Percentiles rank a stretch among this genome's conserved stretches.
Evolutionary conservation across 371 early-diverging fungal genomes (phyloP).

Genomic region (Lichtheimia ramosa): DNA sequence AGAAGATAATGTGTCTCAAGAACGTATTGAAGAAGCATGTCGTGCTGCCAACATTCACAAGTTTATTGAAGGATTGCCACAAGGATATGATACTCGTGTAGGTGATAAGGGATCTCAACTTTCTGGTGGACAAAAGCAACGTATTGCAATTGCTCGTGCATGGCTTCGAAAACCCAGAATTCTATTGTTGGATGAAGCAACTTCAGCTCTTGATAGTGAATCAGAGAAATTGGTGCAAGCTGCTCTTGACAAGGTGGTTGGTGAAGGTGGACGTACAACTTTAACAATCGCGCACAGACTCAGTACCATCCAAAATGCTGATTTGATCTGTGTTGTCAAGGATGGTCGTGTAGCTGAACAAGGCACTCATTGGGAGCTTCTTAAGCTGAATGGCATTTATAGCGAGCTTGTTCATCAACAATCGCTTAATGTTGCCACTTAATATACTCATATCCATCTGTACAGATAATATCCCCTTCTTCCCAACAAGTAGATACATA

Average conservation of each 20-base stretch:
- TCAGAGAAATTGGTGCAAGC: conserved; percentile 87
- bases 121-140: conserved; percentile 29
- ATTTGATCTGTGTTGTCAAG: conserved; percentile 75
- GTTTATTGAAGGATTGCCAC: conserved; percentile 63
- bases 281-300: conserved; percentile 72
- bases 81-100: conserved; percentile 77
- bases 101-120: conserved; percentile 70
- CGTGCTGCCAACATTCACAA: conserved; percentile 76
- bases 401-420: conserved; percentile 41
- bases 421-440: conserved; percentile 8
- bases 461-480: no score
- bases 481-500: no score
- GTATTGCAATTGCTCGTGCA: conserved; percentile 53
- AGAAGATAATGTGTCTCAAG: conserved; percentile 41
- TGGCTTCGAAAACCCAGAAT: conserved; percentile 80
- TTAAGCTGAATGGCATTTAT: conserved; percentile 47
- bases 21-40: conserved; percentile 59
- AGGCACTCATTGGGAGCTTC: conserved; percentile 64
- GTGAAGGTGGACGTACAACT: conserved; percentile 56
- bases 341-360: conserved; percentile 64
- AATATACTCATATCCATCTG: neutral
- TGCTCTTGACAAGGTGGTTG: conserved; percentile 73
- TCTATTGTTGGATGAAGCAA: conserved; percentile 94
- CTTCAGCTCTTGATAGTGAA: conserved; percentile 86
- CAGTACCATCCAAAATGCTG: conserved; percentile 61